These are phyloP conservation scores for Spirogloea muscicola DNA, from an alignment of 139 green algal genomes.

Conservation along the genomic window DNA sequence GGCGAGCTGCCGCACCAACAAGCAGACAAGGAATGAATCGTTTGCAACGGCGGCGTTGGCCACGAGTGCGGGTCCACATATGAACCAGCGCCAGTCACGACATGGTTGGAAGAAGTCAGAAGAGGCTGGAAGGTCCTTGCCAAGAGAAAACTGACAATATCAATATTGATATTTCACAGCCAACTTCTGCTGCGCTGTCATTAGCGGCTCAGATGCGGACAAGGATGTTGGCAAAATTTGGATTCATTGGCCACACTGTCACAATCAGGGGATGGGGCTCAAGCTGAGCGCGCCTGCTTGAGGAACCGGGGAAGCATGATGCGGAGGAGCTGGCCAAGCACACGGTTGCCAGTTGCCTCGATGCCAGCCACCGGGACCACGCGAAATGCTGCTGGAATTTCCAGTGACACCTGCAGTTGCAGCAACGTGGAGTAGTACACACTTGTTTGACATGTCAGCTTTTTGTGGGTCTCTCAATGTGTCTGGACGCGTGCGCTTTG, in stretches of 20 bases:
- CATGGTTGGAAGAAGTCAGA: not conserved
- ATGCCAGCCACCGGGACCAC: constrained; percentile 25
- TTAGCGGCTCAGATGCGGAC: not conserved
- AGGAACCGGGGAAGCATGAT: constrained; percentile 32
- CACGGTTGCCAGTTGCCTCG: constrained; percentile 26
- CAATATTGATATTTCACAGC: not conserved
- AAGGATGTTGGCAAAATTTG: constrained; percentile 17
- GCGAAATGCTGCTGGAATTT: constrained; percentile 22
- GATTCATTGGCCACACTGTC: not conserved
- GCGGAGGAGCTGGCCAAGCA: constrained; percentile 20
- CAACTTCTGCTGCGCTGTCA: not conserved
- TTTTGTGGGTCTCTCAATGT: not conserved
- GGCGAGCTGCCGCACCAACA: constrained; percentile 6
- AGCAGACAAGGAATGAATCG: not conserved
- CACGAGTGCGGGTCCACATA: not conserved
- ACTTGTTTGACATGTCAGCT: not conserved
- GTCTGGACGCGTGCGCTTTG: not conserved
- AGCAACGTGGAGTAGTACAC: not conserved
- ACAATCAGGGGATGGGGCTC: not conserved
- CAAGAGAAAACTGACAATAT: constrained; percentile 6
- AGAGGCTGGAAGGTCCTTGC: not conserved
- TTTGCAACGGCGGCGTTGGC: not conserved
- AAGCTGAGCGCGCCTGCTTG: constrained; percentile 15
- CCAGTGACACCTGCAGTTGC: constrained; percentile 31
- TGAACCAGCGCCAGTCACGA: not conserved